These are phyloP conservation scores for Eutypa lata DNA, from an alignment of 2,329 filamentous ascomycete genomes.

Conservation along the genomic window DNA sequence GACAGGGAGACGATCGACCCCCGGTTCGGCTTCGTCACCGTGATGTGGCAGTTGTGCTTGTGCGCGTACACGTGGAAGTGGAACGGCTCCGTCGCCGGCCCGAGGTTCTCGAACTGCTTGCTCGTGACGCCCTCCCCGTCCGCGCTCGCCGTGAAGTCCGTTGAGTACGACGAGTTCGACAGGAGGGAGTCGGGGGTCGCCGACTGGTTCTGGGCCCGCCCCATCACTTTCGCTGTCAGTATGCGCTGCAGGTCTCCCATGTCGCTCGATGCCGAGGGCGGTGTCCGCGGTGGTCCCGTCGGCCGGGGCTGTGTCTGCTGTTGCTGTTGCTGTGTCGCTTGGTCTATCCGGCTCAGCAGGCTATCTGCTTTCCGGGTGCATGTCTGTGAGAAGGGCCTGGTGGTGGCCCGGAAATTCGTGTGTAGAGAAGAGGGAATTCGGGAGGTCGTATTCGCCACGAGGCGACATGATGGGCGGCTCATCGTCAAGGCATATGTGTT, in stretches of 20 bases:
- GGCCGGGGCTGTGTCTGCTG: background rate
- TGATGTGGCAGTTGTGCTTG: conserved; percentile 95
- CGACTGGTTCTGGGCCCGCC: background rate
- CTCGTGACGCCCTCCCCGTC: conserved; percentile 9
- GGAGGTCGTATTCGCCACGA: conserved; percentile 38
- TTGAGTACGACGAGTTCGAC: conserved; percentile 12
- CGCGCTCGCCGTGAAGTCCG: conserved; percentile 15
- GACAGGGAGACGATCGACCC: conserved; percentile 77
- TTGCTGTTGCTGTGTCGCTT: background rate
- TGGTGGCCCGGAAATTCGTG: conserved; percentile 8
- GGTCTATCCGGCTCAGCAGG: background rate
- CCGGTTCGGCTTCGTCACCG: conserved; percentile 77
- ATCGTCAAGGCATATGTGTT: conserved; percentile 33
- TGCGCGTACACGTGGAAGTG: conserved; percentile 84
- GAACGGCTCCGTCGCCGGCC: conserved; percentile 57
- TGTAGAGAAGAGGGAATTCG: conserved; percentile 22
- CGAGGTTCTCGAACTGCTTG: conserved; percentile 30
- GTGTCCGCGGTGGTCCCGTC: background rate
- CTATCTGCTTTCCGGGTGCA: conserved; percentile 21
- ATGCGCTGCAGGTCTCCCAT: background rate
- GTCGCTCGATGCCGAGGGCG: background rate
- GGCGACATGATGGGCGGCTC: conserved; percentile 43
- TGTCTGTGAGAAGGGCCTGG: conserved; percentile 38
- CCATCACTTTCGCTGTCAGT: background rate
- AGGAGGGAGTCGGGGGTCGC: conserved; percentile 13